Conservation (phyloP, 2,329 filamentous ascomycete species). For the Aurifilum marmelostoma region DNA sequence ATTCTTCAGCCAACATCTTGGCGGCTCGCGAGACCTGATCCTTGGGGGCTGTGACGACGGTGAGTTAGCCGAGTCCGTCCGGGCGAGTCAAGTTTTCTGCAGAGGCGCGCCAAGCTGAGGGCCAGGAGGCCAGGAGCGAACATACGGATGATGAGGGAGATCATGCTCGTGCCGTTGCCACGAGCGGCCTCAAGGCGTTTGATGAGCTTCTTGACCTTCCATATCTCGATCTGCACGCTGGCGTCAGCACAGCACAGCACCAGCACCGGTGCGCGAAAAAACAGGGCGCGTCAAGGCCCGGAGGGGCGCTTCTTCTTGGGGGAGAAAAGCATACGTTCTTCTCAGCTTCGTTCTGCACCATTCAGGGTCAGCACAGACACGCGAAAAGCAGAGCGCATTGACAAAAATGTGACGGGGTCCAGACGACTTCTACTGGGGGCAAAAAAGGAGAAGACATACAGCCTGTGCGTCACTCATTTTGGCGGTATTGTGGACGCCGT, state of each 20-base stretch:
- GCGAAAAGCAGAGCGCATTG: background rate
- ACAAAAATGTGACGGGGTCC: too few species aligned
- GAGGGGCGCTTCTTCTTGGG: background rate
- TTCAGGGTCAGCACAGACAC: constrained; percentile 17
- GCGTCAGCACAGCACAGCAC: constrained; percentile 34
- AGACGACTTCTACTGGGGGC: background rate
- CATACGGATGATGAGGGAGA: constrained; percentile 97
- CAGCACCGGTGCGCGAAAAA: constrained; percentile 33
- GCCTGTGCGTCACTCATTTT: constrained; percentile 86
- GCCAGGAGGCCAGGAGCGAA: constrained; percentile 30
- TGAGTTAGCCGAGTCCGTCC: constrained; percentile 34
- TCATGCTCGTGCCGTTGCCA: constrained; percentile 99
- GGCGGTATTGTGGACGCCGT: constrained; percentile 39
- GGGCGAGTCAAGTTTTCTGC: constrained; percentile 12
- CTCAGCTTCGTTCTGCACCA: constrained; percentile 73
- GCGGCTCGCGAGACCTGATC: constrained; percentile 94
- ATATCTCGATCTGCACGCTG: constrained; percentile 67
- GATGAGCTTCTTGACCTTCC: constrained; percentile 99
- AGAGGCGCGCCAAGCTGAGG: constrained; percentile 17
- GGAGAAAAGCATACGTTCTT: constrained; percentile 71
- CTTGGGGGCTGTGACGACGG: constrained; percentile 73
- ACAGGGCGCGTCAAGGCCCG: background rate
- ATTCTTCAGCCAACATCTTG: constrained; percentile 99
- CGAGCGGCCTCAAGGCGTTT: constrained; percentile 96
- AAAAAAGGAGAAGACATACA: constrained; percentile 29